Base-by-base conservation (phyloP, 257 asterid genomes). In the Nicotiana noctiflora region DNA sequence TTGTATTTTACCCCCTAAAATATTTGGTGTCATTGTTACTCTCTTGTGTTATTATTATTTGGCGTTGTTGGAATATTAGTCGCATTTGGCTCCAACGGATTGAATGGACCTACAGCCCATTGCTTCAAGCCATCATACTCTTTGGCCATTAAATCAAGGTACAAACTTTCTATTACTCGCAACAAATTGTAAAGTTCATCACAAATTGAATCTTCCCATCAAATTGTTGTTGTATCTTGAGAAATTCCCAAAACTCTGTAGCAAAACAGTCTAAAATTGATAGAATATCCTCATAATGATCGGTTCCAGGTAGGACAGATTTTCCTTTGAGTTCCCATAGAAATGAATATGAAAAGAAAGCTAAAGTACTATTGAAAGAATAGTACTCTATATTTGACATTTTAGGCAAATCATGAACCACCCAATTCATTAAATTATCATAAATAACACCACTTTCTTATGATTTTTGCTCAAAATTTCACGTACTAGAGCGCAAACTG, bases 61-160 rank as follows among this genome's bases (percentile, higher is more conserved):
- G 90, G 49, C 3, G 13, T 29, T 64, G 23, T 29, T 61, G 15
- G 66, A 61, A 3, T 1, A 34, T 23, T 61, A 21, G 1, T 32
- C 17, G 3, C 52, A 51, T 34, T 70, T 53, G 27, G 9, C 13
- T 6, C 15, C 31, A 19, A 0, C 4, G 93, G 94, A 49, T 90
- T 90, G 80, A 93, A 87, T 1, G 94, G 96, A 3, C 96, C 97
- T 25, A 93, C 84, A 3, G 94, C 97, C 91, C 93, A 90, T 37
- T 88, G 89, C 12, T 67, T 88, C 77, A 82, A 83, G 2, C 81
- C 76, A 3, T 85, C 88, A 11, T 81, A 84, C 0, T 86, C 77
- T 44, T 51, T 82, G 0, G 81, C 86, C 0, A 90, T 23, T 0
- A 90, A 57, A 29, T 91, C 93, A 0, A 91, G 81, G 56, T 82